Base-by-base conservation (phyloP, 441 rosid species). In the Mallotus repandus region DNA sequence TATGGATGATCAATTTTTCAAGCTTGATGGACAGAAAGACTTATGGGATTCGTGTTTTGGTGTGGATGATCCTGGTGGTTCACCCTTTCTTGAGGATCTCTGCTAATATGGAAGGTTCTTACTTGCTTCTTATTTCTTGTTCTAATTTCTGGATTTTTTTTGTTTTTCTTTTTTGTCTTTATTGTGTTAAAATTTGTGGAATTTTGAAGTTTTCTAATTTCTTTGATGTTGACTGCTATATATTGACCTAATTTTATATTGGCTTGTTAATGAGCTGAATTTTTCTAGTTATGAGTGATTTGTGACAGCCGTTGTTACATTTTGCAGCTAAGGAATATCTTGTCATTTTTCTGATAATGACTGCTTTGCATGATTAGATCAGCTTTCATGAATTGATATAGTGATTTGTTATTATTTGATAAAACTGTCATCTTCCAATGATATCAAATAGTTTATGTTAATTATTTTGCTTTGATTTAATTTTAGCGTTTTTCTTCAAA, bases 21-120 rank as follows among this genome's bases (percentile, higher is more conserved):
- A 72, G 66, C 55, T 77, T 68, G 50, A 81, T 81, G 84, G 81
- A 72, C 72, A 65, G 41, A 50, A 55, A 69, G 29, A 63, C 70
- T 70, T 62, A 69, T 70, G 71, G 68, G 63, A 52, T 62, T 77
- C 64, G 61, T 60, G 58, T 61, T 53, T 52, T 78, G 57, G 59
- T 61, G 43, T 78, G 73, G 84, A 72, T 73, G 60, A 49, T 78
- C 72, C 73, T 76, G 69, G 71, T 66, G 63, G 75, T 60, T 32
- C 74, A 45, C 57, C 65, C 74, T 19, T 19, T 75, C 41, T 71
- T 81, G 16, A 66, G 60, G 80, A 72, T 73, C 81, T 78, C 78
- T 15, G 81, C 84, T 38, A 81, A 81, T 73, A 54, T 63, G 62
- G 84, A 81, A 78, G 84, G 84, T 81, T 60, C 65, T 54, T 55